phyloP scores from a whole-genome alignment of 495 filamentous ascomycete species.

The Penicillium antarcticum region DNA sequence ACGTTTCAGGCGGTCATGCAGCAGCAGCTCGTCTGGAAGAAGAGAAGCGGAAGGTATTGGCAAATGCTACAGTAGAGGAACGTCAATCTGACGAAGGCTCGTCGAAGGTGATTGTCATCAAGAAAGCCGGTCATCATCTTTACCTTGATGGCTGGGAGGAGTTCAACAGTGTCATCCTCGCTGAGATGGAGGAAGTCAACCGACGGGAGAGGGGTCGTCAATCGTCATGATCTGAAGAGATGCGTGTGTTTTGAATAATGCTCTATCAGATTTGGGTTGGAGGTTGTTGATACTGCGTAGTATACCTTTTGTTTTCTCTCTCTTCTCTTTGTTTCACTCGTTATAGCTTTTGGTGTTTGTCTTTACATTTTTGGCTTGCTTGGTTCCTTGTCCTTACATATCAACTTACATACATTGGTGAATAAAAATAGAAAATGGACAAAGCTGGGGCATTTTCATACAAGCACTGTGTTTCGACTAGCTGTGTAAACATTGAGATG shows the following conservation, averaged over 20 bases:
- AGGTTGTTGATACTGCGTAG: slow-evolving; percentile 1
- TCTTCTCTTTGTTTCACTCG: not conserved
- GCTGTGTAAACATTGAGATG: too few relatives aligned
- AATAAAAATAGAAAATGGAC: not conserved
- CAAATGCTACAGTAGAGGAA: slow-evolving; percentile 63
- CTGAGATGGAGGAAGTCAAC: slow-evolving; percentile 76
- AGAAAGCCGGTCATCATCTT: slow-evolving; percentile 84
- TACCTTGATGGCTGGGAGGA: slow-evolving; percentile 89
- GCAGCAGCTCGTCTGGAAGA: slow-evolving; percentile 77
- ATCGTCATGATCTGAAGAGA: not conserved
- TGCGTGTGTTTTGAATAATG: slow-evolving; percentile 9
- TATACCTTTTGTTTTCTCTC: not conserved
- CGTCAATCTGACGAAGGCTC: slow-evolving; percentile 68
- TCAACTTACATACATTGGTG: not conserved
- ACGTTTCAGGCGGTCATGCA: slow-evolving; percentile 78
- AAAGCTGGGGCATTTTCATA: too few relatives aligned
- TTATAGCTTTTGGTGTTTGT: not conserved
- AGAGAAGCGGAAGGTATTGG: slow-evolving; percentile 55
- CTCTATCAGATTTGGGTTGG: slow-evolving; percentile 8
- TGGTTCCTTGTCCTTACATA: not conserved
- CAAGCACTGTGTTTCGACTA: too few relatives aligned
- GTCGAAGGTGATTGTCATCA: slow-evolving; percentile 81
- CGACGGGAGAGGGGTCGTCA: slow-evolving; percentile 32
- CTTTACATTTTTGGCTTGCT: not conserved
- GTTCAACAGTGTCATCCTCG: slow-evolving; percentile 73